A percentile compares a stretch with the other conserved stretches of the same genome.
These are phyloP conservation scores for Penicillium hordei DNA, from an alignment of 2,329 filamentous ascomycete species.

Conservation along the genomic window DNA sequence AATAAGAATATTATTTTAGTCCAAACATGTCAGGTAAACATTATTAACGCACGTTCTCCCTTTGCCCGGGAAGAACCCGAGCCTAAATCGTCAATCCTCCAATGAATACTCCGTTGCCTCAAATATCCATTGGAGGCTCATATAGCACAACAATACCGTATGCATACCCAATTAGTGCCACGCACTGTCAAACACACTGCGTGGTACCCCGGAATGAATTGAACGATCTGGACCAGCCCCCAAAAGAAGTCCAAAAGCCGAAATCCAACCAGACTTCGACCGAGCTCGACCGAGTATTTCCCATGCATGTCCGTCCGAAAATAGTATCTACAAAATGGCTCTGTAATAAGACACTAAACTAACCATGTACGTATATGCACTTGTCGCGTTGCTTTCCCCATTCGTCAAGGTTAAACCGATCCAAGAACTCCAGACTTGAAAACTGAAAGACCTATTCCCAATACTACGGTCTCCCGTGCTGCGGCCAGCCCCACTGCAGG, in stretches of 20 bases:
- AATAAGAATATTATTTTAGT: neutral
- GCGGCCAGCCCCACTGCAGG: conserved; percentile 10
- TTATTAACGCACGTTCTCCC: neutral
- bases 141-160: neutral
- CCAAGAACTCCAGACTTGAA: neutral
- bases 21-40: neutral
- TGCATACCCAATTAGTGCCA: neutral
- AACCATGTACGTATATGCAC: neutral
- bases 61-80: neutral
- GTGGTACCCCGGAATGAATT: neutral
- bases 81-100: neutral
- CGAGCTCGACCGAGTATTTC: neutral
- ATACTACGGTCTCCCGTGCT: conserved; percentile 6
- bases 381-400: neutral
- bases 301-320: neutral
- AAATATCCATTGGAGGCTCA: neutral
- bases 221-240: neutral
- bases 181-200: neutral
- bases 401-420: neutral
- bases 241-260: neutral
- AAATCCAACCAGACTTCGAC: neutral
- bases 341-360: neutral
- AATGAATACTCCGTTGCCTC: neutral
- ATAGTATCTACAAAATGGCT: neutral
- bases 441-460: neutral